These are phyloP conservation scores for Diplodia corticola DNA, from an alignment of 2,329 filamentous ascomycete species.

Conservation along the genomic window DNA sequence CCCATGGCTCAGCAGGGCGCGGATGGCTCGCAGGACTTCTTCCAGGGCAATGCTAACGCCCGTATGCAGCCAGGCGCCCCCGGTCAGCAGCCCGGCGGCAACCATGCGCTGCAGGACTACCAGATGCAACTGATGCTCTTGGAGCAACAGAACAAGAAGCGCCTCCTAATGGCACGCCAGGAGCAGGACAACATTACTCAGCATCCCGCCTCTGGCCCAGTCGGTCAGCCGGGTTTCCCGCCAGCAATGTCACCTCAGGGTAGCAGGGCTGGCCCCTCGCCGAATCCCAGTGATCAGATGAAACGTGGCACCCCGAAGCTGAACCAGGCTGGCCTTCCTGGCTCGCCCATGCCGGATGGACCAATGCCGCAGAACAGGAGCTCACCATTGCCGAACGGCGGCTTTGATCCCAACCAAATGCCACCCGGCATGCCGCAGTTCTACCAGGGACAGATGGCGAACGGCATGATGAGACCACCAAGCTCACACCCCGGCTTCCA, in stretches of 20 bases:
- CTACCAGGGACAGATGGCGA: slow-evolving; percentile 39
- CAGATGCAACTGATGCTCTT: slow-evolving; percentile 88
- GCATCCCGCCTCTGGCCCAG: slow-evolving; percentile 46
- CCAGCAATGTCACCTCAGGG: slow-evolving; percentile 69
- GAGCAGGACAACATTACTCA: slow-evolving; percentile 69
- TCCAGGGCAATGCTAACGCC: slow-evolving; percentile 38
- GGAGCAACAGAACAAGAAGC: slow-evolving; percentile 85
- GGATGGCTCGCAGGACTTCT: slow-evolving; percentile 37
- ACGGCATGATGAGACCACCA: slow-evolving; percentile 57
- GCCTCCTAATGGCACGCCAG: slow-evolving; percentile 78
- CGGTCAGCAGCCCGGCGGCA: slow-evolving; percentile 58
- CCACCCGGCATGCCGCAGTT: slow-evolving; percentile 46
- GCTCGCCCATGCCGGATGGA: slow-evolving; percentile 69
- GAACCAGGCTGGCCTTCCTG: slow-evolving; percentile 65
- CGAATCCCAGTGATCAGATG: slow-evolving; percentile 76
- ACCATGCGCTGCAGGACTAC: slow-evolving; percentile 81
- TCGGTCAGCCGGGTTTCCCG: slow-evolving; percentile 56
- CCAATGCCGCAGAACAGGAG: slow-evolving; percentile 62
- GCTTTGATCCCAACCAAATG: slow-evolving; percentile 54
- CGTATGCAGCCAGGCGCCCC: slow-evolving; percentile 63
- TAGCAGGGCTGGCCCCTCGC: slow-evolving; percentile 68
- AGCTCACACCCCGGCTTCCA: slow-evolving; percentile 56
- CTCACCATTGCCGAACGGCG: slow-evolving; percentile 61
- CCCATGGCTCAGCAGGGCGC: slow-evolving; percentile 70
- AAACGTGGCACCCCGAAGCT: slow-evolving; percentile 76